Evolutionary conservation across 192 early-diverging fungal species (phyloP), one percentile per base, ranked within the genome.

Genomic region (Coemansia sp.): DNA sequence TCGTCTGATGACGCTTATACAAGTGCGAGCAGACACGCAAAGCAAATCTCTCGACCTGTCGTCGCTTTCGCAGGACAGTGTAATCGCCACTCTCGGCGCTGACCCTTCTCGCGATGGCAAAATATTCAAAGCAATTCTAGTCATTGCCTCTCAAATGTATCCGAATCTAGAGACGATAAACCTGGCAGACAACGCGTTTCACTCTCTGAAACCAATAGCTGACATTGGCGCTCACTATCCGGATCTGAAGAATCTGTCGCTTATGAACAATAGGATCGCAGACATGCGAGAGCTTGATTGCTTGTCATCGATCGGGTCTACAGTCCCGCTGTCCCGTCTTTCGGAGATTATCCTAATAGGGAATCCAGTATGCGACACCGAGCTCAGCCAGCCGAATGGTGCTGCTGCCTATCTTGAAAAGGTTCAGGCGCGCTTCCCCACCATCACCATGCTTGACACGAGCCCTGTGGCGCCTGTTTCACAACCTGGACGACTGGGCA

Each of bases 381-480:
- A 72, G 44, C 67, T 72, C 10, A 33, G 40, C 19, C 53, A 33
- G 25, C 57, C 70, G n/a, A 57, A 61, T 41, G 75, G 68, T 40
- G 70, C 65, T 11, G 58, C 59, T 14, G 65, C 36, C 55, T 79
- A 79, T 27, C 62, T 79, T 11, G 58, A 72, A 40, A 71, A 72
- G 63, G 63, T 79, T 11, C 75, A 79, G 34, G 58, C 72, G 66
- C 75, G 75, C 36, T 79, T 79, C 41, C 75, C 75, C 15, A 79
- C 75, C 0, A 56, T 79, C 54, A 69, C 61, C 55, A 72, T 72
- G 70, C 75, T 79, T 14, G 75, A 79, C 50, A 69, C 68, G 66
- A 72, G 64, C 45, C 66, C 70, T 3, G 68, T 79, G n/a, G 37
- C 55, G 28, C 75, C 75, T 33, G 62, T 57, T 20, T 65, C 66